These are phyloP conservation scores for Fusarium setosum DNA, from an alignment of 2,329 filamentous ascomycete species.

Conservation along the genomic window DNA sequence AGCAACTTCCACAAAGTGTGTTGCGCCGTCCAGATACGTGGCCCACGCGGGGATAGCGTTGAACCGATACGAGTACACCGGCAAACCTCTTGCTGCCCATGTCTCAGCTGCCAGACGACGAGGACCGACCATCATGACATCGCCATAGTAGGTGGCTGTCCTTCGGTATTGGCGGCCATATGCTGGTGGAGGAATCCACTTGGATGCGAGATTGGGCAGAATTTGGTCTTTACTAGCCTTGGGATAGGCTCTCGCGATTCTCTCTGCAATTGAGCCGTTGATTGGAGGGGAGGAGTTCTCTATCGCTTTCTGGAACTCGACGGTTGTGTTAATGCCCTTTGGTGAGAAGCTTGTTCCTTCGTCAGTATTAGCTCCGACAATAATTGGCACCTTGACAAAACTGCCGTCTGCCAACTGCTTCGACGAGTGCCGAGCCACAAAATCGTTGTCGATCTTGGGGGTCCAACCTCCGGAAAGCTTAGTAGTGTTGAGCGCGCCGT, in stretches of 20 bases:
- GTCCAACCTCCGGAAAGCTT: constrained; percentile 10
- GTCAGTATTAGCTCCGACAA: constrained; percentile 18
- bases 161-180: constrained; percentile 17
- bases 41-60: constrained; percentile 24
- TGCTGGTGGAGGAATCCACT: constrained; percentile 10
- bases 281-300: neutral
- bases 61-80: constrained; percentile 19
- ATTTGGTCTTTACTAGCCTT: neutral
- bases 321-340: constrained; percentile 15
- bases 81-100: constrained; percentile 41
- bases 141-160: constrained; percentile 21
- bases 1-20: constrained; percentile 20
- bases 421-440: constrained; percentile 7
- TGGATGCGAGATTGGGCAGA: constrained; percentile 4
- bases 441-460: constrained; percentile 23
- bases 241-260: neutral
- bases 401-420: constrained; percentile 5
- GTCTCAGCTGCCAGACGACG: constrained; percentile 17
- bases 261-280: neutral
- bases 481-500: constrained; percentile 16
- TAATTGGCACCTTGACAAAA: constrained; percentile 25
- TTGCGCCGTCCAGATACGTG: constrained; percentile 16
- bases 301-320: constrained; percentile 1
- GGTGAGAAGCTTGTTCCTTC: constrained; percentile 24
- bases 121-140: constrained; percentile 14